Conservation (phyloP, 2,329 filamentous ascomycete genomes). For the Xylariales sp. region DNA sequence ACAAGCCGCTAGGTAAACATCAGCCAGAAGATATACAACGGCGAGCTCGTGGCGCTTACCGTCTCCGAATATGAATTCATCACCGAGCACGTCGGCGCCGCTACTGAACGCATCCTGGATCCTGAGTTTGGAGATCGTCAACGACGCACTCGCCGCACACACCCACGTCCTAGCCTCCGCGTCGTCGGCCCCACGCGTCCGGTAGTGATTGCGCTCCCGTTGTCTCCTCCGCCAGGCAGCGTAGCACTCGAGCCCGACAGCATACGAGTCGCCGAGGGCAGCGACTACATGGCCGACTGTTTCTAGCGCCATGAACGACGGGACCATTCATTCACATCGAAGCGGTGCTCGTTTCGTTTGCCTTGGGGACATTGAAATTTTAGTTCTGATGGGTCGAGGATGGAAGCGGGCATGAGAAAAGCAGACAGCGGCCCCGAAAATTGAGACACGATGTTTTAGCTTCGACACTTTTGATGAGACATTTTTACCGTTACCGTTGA, state of each 20-base stretch:
- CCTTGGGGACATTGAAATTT: neutral
- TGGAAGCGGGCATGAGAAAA: too few relatives aligned
- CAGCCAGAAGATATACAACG: too few relatives aligned
- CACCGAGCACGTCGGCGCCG: constrained; percentile 51
- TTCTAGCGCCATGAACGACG: constrained; percentile 44
- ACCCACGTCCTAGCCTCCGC: constrained; percentile 29
- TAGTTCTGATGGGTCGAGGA: neutral
- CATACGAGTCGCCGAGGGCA: constrained; percentile 49
- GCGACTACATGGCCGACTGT: constrained; percentile 48
- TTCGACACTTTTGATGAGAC: constrained; percentile 9
- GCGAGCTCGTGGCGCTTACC: constrained; percentile 42
- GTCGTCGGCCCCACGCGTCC: constrained; percentile 29
- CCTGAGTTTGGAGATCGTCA: constrained; percentile 48
- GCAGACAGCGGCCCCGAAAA: neutral
- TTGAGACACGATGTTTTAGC: neutral
- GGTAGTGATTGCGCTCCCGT: constrained; percentile 52
- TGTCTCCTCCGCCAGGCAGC: constrained; percentile 52
- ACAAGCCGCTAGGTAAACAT: constrained; percentile 43
- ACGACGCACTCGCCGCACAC: constrained; percentile 52
- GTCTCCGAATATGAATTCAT: constrained; percentile 52
- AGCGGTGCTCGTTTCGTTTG: neutral
- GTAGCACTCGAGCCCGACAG: constrained; percentile 50
- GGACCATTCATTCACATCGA: constrained; percentile 23
- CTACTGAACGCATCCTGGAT: constrained; percentile 51
- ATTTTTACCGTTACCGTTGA: constrained; percentile 6